Percentiles rank a stretch among this genome's conserved stretches.
Conservation (phyloP, 2,329 filamentous ascomycete species). For the Pseudogymnoascus sp. region DNA sequence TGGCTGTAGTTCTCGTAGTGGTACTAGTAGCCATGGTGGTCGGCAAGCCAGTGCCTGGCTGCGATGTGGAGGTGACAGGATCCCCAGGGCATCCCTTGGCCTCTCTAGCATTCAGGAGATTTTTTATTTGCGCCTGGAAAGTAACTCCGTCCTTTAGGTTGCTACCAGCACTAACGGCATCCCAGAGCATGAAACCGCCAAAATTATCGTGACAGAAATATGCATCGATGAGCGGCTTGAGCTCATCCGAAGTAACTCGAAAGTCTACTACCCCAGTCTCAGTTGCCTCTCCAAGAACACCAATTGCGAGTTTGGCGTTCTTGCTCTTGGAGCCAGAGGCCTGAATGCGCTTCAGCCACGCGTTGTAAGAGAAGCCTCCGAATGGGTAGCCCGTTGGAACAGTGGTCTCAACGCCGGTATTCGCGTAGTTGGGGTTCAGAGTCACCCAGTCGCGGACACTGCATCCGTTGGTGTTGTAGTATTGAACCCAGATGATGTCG, state of each 20-base stretch:
- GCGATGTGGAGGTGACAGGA: background rate
- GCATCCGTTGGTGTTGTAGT: constrained; percentile 26
- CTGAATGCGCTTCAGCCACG: constrained; percentile 19
- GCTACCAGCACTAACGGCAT: constrained; percentile 21
- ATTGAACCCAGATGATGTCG: constrained; percentile 28
- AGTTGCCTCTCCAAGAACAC: constrained; percentile 12
- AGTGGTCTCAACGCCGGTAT: background rate
- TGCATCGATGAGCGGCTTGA: constrained; percentile 19
- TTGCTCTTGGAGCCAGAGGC: constrained; percentile 16
- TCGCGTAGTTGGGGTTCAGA: constrained; percentile 5
- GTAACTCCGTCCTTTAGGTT: constrained; percentile 13
- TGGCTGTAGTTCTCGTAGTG: background rate
- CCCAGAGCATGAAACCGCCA: constrained; percentile 30
- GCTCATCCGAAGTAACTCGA: constrained; percentile 17
- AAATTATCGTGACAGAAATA: constrained; percentile 20
- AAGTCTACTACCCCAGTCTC: constrained; percentile 1
- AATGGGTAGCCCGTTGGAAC: background rate
- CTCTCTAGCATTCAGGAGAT: background rate
- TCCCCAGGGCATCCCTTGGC: background rate
- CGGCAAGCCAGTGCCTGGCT: background rate
- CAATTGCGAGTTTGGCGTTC: constrained; percentile 26
- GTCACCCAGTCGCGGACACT: constrained; percentile 21
- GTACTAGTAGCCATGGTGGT: background rate
- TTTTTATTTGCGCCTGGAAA: constrained; percentile 11
- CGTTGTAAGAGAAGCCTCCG: constrained; percentile 21